Base-by-base conservation (phyloP, 805 yeast genomes). In the Yarrowia deformans region DNA sequence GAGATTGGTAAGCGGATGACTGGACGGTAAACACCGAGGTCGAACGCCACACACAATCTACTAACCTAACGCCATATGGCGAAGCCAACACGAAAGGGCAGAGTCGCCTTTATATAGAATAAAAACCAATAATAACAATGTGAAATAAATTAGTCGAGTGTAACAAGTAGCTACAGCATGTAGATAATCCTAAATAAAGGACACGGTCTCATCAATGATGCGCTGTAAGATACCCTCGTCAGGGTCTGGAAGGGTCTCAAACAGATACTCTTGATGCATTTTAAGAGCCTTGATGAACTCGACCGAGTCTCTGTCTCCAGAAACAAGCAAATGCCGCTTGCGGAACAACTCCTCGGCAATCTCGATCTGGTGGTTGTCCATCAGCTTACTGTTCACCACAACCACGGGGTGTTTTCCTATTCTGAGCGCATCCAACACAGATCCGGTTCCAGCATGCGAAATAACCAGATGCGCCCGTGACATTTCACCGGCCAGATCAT, bases 371-470 rank as follows among this genome's bases (percentile, higher is more conserved):
- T 93, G 98, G 75, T 93, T 91, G 76, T 91, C 91, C 91, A 91
- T 90, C n/a, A 95, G 82, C 6, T 77, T 73, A 12, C 84, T 83
- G 76, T 94, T 94, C 9, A 88, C 85, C 37, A 92, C 89, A 8
- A 90, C 93, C 0, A 93, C 79, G 69, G 92, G 79, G 32, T 84
- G 85, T 74, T 86, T 88, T 0, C 78, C 68, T 16, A 78, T 69
- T 75, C 95, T 81, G 45, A 92, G 77, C 0, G 90, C 83, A 74
- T 94, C 99, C 35, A 95, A 77, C 8, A 94, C 90, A 0, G 97
- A 91, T 1, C 99, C 99, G 0, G 98, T 91, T 0, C 90, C 90
- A 0, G 97, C 98, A 76, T 95, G 98, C 0, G 97, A 88, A 13
- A 95, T 83, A 12, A 94, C 90, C 52, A 91, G 72, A 64, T 87